Conservation (phyloP, 2,329 filamentous ascomycete species). For the Cladosporium sp. region DNA sequence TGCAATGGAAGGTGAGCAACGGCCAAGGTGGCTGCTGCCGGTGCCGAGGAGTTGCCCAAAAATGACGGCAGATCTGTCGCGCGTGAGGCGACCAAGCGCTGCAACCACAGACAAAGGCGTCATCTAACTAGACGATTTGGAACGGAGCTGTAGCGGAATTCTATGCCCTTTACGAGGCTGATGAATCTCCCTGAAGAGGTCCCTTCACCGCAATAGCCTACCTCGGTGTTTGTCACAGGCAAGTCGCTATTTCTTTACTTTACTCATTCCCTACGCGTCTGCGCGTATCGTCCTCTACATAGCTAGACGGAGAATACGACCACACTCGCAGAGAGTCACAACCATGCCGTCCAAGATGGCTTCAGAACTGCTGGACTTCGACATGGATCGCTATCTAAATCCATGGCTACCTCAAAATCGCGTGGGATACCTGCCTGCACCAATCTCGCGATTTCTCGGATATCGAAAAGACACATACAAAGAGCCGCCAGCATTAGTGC, state of each 20-base stretch:
- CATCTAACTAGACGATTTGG: not conserved
- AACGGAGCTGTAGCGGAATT: conserved; percentile 11
- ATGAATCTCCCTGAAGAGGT: not conserved
- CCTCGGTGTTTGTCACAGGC: not conserved
- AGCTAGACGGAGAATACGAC: not conserved
- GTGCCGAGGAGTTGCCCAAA: conserved; percentile 20
- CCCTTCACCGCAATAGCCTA: not conserved
- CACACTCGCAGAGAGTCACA: not conserved
- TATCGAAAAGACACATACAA: conserved; percentile 42
- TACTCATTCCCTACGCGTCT: not conserved
- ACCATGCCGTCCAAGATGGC: conserved; percentile 16
- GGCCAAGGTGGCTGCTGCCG: not conserved
- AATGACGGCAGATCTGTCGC: conserved; percentile 11
- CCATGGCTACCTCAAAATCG: conserved; percentile 67
- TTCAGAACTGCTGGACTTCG: conserved; percentile 55
- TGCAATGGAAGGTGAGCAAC: not conserved
- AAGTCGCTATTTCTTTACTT: not conserved
- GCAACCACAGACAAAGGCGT: not conserved
- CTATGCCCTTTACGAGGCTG: not conserved
- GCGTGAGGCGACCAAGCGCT: conserved; percentile 6
- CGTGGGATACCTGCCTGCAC: conserved; percentile 64
- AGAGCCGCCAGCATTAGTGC: conserved; percentile 46
- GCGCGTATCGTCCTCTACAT: not conserved
- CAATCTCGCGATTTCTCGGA: conserved; percentile 67
- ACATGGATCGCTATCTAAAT: conserved; percentile 78